phyloP scores from a whole-genome alignment of 2,329 filamentous ascomycete genomes.

The Cercospora beticola region DNA sequence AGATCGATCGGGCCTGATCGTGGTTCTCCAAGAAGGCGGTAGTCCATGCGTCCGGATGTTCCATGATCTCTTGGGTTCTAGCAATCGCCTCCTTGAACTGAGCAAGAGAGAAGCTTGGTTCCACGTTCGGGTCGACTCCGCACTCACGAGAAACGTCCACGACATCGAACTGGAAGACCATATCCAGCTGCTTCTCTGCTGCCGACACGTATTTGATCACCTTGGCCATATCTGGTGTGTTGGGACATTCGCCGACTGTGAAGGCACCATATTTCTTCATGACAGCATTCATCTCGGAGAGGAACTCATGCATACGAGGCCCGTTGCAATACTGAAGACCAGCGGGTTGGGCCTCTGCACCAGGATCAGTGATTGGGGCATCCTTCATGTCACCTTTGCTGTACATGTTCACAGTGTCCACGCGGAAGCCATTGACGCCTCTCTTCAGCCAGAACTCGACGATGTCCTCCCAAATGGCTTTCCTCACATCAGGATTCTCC shows the following conservation, averaged over 20 bases:
- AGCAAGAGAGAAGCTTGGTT: conserved; percentile 9
- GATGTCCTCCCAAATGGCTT: conserved; percentile 45
- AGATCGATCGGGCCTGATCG: conserved; percentile 60
- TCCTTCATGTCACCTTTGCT: conserved; percentile 47
- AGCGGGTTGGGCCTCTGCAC: conserved; percentile 6
- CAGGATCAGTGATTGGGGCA: conserved; percentile 40
- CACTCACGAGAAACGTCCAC: conserved; percentile 7
- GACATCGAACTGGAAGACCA: conserved; percentile 58
- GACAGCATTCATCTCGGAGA: conserved; percentile 21
- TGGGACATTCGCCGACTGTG: conserved; percentile 51
- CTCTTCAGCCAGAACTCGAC: conserved; percentile 49
- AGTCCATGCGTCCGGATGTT: conserved; percentile 60
- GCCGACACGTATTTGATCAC: conserved; percentile 50
- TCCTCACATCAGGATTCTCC: conserved; percentile 46
- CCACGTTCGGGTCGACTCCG: neutral
- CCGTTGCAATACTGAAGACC: conserved; percentile 13
- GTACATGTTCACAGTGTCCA: conserved; percentile 51
- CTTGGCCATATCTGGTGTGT: conserved; percentile 41
- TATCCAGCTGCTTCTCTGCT: conserved; percentile 58
- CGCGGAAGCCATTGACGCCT: conserved; percentile 45
- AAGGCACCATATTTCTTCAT: conserved; percentile 52
- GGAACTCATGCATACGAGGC: conserved; percentile 7
- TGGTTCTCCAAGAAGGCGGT: conserved; percentile 65
- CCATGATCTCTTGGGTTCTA: conserved; percentile 4
- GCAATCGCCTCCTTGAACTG: conserved; percentile 6